Percentiles rank a stretch among this genome's conserved stretches.
Conservation (phyloP, 2,329 filamentous ascomycete species). For the Penicillium paneum region DNA sequence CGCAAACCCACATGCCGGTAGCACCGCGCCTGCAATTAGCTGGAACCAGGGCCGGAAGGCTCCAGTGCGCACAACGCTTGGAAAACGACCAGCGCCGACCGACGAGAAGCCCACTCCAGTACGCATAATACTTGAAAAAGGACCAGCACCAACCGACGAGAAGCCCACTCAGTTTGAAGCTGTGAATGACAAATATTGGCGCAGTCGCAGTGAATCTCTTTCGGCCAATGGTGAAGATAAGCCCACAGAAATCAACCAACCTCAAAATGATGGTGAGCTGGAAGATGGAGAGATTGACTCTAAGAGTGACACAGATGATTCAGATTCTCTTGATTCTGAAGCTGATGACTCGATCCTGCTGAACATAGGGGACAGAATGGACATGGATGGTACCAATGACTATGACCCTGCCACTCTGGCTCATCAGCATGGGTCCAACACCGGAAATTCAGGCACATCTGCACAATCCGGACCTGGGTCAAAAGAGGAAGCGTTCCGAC, state of each 20-base stretch:
- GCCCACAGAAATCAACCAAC: neutral
- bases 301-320: constrained; percentile 31
- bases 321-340: constrained; percentile 33
- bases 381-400: constrained; percentile 14
- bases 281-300: constrained; percentile 34
- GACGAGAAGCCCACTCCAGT: constrained; percentile 27
- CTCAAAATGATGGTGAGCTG: constrained; percentile 6
- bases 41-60: constrained; percentile 47
- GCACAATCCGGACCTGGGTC: constrained; percentile 13
- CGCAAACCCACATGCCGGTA: constrained; percentile 22
- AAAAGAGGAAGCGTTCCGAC: constrained; percentile 36
- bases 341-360: constrained; percentile 44
- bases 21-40: constrained; percentile 33
- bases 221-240: constrained; percentile 11
- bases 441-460: constrained; percentile 8
- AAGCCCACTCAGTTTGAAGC: constrained; percentile 29
- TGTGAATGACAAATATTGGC: constrained; percentile 40
- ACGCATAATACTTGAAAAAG: constrained; percentile 41
- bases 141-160: constrained; percentile 17
- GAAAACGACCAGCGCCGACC: constrained; percentile 21
- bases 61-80: constrained; percentile 44
- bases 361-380: constrained; percentile 35
- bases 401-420: constrained; percentile 24
- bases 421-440: constrained; percentile 3
- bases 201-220: constrained; percentile 35